Evolutionary conservation across 305 asterid species (phyloP).

Genomic region (Fraxinus angustifolia): DNA sequence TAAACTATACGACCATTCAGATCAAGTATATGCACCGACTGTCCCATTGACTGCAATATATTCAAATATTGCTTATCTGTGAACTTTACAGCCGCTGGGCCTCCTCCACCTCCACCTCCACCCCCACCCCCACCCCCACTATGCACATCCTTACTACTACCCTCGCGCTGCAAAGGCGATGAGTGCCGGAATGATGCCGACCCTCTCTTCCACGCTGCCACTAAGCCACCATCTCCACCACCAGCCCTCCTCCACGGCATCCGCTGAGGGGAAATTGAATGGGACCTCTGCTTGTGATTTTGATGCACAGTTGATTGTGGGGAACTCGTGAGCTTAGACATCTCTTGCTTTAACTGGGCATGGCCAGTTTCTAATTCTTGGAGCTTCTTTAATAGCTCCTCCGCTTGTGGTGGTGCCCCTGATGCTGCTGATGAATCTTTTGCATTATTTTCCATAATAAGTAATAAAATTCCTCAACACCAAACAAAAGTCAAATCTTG

Average conservation of each 20-base stretch:
- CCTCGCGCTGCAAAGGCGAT: conserved; percentile 76
- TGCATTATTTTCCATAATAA: conserved; percentile 30
- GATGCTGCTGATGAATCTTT: conserved; percentile 16
- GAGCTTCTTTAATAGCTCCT: conserved; percentile 48
- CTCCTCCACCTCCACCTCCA: conserved; percentile 31
- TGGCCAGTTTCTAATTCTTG: conserved; percentile 49
- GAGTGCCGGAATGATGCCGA: conserved; percentile 66
- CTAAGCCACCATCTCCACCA: conserved; percentile 39
- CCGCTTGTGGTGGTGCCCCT: conserved; percentile 34
- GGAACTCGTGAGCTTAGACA: conserved; percentile 38
- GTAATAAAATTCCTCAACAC: neutral
- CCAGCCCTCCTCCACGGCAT: conserved; percentile 38
- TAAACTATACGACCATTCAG: conserved; percentile 55
- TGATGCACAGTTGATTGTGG: conserved; percentile 23
- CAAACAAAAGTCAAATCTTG: neutral
- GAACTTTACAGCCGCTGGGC: conserved; percentile 55
- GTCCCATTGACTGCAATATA: conserved; percentile 96
- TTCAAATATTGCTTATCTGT: conserved; percentile 81
- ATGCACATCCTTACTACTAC: conserved; percentile 31
- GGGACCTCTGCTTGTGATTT: conserved; percentile 61
- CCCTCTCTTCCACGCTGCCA: conserved; percentile 55
- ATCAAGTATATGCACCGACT: conserved; percentile 83
- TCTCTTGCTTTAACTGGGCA: conserved; percentile 44
- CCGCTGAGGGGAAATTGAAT: conserved; percentile 74
- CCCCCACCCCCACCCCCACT: conserved; percentile 4